A percentile compares a stretch with the other conserved stretches of the same genome.
These are phyloP conservation scores for Rhodofomes roseus DNA, from an alignment of 1,284 basidiomycete genomes.

Conservation along the genomic window DNA sequence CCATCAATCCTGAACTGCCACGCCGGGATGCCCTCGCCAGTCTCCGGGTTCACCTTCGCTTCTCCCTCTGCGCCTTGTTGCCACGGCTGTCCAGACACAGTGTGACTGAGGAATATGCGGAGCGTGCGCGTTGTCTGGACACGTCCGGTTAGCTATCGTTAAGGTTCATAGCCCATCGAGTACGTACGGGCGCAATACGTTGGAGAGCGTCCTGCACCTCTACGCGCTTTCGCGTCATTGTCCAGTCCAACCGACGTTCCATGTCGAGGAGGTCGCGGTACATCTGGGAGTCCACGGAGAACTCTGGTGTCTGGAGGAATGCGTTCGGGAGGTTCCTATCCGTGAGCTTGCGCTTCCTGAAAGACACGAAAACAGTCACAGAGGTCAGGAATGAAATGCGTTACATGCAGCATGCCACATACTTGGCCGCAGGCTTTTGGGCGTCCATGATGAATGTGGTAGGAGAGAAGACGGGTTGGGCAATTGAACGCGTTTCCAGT, in stretches of 20 bases:
- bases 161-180: not conserved
- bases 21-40: conserved; percentile 80
- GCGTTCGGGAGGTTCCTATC: conserved; percentile 77
- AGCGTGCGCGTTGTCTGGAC: conserved; percentile 79
- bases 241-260: conserved; percentile 95
- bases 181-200: conserved; percentile 53
- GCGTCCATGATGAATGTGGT: conserved; percentile 16
- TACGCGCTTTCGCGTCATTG: conserved; percentile 84
- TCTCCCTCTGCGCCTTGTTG: conserved; percentile 45
- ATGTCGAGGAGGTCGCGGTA: conserved; percentile 85
- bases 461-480: not conserved
- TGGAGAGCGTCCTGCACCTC: conserved; percentile 84
- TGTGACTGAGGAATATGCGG: conserved; percentile 87
- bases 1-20: conserved; percentile 92
- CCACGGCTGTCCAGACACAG: conserved; percentile 84
- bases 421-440: conserved; percentile 24
- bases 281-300: conserved; percentile 80
- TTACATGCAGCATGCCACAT: conserved; percentile 1
- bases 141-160: conserved; percentile 5
- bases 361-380: not conserved
- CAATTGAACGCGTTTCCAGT: not conserved
- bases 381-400: not conserved
- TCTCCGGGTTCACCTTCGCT: conserved; percentile 44
- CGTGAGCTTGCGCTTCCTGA: conserved; percentile 74
- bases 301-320: conserved; percentile 62